These are phyloP conservation scores for Scheffersomyces amazonensis DNA, from an alignment of 805 yeast genomes.

Conservation along the genomic window DNA sequence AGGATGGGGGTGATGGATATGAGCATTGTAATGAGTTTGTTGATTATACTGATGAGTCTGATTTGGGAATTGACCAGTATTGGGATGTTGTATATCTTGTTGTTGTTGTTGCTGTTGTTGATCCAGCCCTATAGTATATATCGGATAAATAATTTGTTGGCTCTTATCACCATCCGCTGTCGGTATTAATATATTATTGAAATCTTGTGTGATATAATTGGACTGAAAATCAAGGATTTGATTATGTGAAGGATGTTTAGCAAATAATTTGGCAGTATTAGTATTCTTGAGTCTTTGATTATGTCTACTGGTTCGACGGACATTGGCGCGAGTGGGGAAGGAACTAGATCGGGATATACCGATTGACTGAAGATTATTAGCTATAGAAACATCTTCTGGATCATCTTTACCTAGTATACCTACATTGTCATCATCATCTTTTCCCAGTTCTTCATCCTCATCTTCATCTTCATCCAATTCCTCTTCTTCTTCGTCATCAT, in stretches of 20 bases:
- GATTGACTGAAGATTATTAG: background rate
- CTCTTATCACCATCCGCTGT: conserved; percentile 15
- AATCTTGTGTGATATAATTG: conserved; percentile 18
- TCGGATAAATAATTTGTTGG: conserved; percentile 35
- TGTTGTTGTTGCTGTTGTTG: background rate
- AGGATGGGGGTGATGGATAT: background rate
- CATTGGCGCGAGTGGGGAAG: no score
- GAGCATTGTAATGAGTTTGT: background rate
- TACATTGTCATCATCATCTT: background rate
- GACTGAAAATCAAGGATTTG: conserved; percentile 7
- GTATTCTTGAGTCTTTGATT: no score
- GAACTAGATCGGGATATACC: background rate
- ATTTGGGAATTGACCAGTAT: background rate
- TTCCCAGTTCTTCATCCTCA: background rate
- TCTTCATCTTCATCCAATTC: background rate
- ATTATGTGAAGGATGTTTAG: background rate
- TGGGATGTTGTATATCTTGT: background rate
- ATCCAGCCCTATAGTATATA: conserved; percentile 20
- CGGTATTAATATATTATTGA: conserved; percentile 28
- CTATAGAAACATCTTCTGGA: background rate
- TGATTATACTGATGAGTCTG: background rate
- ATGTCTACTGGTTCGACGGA: no score
- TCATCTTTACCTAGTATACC: background rate
- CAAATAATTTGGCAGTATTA: background rate
- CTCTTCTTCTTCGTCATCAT: background rate